Evolutionary conservation across 1,139 yeast genomes (phyloP).

Genomic region (Blastobotrys indianensis): DNA sequence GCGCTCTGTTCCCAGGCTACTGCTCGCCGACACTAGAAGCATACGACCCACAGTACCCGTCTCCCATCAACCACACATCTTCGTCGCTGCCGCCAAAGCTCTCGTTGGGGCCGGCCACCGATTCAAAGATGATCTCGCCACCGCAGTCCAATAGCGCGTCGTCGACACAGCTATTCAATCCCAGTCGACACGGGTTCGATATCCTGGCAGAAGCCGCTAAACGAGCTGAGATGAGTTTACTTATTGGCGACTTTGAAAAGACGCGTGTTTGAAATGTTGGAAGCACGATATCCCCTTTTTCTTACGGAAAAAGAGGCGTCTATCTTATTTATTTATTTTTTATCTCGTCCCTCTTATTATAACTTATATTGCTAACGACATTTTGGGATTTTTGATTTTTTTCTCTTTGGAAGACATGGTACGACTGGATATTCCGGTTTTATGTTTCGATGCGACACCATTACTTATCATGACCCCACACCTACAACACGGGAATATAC

Average conservation of each 20-base stretch:
- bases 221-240: conserved; percentile 28
- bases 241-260: conserved; percentile 23
- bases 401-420: too few relatives aligned
- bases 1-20: conserved; percentile 17
- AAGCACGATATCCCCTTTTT: too few relatives aligned
- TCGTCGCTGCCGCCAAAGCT: neutral
- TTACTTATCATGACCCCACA: too few relatives aligned
- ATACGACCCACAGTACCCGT: neutral
- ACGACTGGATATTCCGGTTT: too few relatives aligned
- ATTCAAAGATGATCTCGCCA: conserved; percentile 4
- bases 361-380: too few relatives aligned
- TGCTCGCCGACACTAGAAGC: conserved; percentile 16
- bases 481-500: too few relatives aligned
- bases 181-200: conserved; percentile 16
- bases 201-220: conserved; percentile 31
- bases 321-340: conserved; percentile 7
- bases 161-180: conserved; percentile 4
- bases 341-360: neutral
- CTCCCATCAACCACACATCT: neutral
- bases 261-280: neutral
- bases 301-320: neutral
- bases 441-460: too few relatives aligned
- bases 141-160: conserved; percentile 8
- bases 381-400: too few relatives aligned
- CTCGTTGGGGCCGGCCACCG: neutral